A percentile compares a stretch with the other conserved stretches of the same genome.
These are phyloP conservation scores for Magnaporthales sp. DNA, from an alignment of 2,329 filamentous ascomycete genomes.

Conservation along the genomic window DNA sequence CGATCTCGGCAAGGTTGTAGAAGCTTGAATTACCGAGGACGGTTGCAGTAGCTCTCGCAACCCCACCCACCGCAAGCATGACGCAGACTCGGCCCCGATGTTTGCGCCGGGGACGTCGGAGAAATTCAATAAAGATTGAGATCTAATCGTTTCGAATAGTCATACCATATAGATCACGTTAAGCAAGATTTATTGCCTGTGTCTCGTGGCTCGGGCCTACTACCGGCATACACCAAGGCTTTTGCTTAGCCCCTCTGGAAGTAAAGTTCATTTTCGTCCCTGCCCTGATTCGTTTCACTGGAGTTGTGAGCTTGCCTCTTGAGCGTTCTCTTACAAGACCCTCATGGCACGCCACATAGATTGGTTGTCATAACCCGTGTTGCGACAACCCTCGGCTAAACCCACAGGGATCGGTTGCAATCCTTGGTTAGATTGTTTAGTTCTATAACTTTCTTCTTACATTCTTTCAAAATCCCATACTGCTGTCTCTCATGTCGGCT, in stretches of 20 bases:
- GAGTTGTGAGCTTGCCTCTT: background rate
- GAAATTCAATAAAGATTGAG: background rate
- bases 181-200: background rate
- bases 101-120: background rate
- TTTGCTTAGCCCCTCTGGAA: background rate
- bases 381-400: background rate
- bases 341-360: background rate
- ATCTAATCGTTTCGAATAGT: background rate
- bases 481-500: conserved; percentile 9
- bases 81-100: background rate
- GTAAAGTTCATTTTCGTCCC: background rate
- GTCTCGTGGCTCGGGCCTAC: background rate
- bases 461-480: background rate
- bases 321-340: background rate
- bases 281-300: background rate
- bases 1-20: background rate
- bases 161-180: background rate
- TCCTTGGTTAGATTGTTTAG: background rate
- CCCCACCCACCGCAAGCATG: background rate
- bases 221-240: background rate
- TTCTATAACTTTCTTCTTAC: background rate
- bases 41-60: background rate
- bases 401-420: too few species aligned
- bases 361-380: background rate
- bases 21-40: background rate